Evolutionary conservation across 192 early-diverging fungal species (phyloP).

Genomic region (Rhizophagus prolifer): DNA sequence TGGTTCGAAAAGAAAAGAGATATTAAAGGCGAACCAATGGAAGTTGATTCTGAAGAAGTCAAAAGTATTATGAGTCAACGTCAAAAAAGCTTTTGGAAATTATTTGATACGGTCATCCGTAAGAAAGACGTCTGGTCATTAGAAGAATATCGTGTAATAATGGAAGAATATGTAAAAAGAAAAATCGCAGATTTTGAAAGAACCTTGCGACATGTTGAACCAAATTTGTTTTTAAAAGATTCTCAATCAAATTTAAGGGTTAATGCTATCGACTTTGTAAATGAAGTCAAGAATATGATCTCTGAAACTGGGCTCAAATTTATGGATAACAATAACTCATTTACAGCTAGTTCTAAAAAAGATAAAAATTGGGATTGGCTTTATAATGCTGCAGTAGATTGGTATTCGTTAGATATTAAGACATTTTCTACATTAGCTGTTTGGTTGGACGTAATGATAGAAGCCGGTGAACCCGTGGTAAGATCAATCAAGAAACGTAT

Average conservation of each 20-base stretch:
- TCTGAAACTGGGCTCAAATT: neutral
- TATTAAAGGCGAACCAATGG: neutral
- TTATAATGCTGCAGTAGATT: neutral
- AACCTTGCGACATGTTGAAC: neutral
- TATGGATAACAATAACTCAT: neutral
- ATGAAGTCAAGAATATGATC: neutral
- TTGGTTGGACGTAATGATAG: neutral
- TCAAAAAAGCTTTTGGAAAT: neutral
- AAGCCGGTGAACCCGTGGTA: neutral
- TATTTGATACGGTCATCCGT: neutral
- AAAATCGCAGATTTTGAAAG: neutral
- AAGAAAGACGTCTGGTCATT: neutral
- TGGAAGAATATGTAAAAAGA: neutral
- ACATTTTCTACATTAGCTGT: neutral
- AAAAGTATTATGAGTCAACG: neutral
- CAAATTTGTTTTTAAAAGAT: neutral
- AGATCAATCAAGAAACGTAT: neutral
- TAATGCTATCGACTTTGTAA: neutral
- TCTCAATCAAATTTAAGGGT: neutral
- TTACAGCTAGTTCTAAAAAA: neutral
- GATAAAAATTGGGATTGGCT: neutral
- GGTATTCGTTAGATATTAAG: neutral
- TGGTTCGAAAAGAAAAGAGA: neutral
- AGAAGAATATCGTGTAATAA: neutral
- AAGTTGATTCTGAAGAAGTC: neutral